Evolutionary conservation across 805 yeast species (phyloP), one percentile per base, ranked within the genome.

Genomic region (Yarrowia keelungensis): DNA sequence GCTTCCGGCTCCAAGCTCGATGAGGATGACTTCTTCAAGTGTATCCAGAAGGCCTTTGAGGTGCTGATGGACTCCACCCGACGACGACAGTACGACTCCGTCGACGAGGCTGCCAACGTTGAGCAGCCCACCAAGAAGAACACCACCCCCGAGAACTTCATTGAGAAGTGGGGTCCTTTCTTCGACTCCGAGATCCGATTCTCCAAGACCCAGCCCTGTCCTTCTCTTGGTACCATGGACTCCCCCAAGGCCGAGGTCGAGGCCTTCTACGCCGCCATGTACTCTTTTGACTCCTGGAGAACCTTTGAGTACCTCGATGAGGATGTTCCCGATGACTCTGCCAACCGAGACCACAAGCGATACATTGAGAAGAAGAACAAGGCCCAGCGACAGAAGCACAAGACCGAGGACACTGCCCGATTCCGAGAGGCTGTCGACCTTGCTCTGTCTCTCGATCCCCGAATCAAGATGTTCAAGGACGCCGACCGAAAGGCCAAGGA

Each of bases 271-370:
- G 85, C 87, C 74, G 94, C 92, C 87, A 95, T 95, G 90, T 89
- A 89, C 80, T 89, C 89, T 80, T 91, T 93, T 73, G 97, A 95
- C 81, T 94, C 98, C 22, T 95, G 99, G 99, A 91, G 97, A 85
- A 85, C 97, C 59, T 95, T 95, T 78, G 99, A 95, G 83, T 95
- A 93, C 83, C 86, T 92, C 80, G 99, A 95, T 79, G 99, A 95
- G 84, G 99, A 95, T 78, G 97, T 93, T 76, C 99, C 99, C 74
- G 99, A 95, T 83, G 99, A 95, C 82, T 91, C 98, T 69, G 90
- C 97, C 71, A 95, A 95, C 88, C 92, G 99, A 86, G 99, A 95
- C 80, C 97, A 95, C 87, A 95, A 95, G 85, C 97, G 99, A 83
- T 91, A 92, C 85, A 89, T 93, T 74, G 99, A 95, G 84, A 92